These are phyloP conservation scores for Pythium insidiosum DNA, from an alignment of 352 stramenopile species.

Conservation along the genomic window DNA sequence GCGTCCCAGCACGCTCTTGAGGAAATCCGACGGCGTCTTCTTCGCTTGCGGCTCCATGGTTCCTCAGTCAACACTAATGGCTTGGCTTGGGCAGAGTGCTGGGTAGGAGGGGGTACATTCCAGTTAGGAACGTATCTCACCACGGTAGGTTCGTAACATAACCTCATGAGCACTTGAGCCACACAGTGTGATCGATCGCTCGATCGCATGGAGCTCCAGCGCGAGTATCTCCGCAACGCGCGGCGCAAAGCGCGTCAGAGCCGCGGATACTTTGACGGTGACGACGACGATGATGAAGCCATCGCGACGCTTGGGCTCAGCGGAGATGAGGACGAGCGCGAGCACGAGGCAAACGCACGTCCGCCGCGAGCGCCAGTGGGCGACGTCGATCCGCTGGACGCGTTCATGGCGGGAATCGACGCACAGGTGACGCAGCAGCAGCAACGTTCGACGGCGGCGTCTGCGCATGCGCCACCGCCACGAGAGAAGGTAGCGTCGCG, in stretches of 20 bases:
- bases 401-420: constrained; percentile 80
- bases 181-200: no score
- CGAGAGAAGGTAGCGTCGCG: constrained; percentile 28
- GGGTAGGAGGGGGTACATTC: no score
- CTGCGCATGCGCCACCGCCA: constrained; percentile 5
- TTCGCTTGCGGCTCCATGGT: constrained; percentile 59
- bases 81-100: no score
- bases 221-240: constrained; percentile 51
- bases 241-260: constrained; percentile 35
- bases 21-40: constrained; percentile 88
- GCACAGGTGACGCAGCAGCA: constrained; percentile 55
- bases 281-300: constrained; percentile 29
- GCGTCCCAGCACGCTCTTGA: constrained; percentile 90
- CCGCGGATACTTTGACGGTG: constrained; percentile 62
- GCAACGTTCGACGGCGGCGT: background rate
- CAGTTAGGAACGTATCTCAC: no score
- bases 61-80: no score
- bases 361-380: background rate
- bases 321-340: background rate
- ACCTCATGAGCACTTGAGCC: no score
- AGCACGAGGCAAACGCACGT: background rate
- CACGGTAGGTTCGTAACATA: no score
- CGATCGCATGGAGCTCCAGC: constrained; percentile 42
- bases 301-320: background rate
- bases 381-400: constrained; percentile 78